phyloP scores from a whole-genome alignment of 1,284 basidiomycete species.

The Rhodotorula sp. region DNA sequence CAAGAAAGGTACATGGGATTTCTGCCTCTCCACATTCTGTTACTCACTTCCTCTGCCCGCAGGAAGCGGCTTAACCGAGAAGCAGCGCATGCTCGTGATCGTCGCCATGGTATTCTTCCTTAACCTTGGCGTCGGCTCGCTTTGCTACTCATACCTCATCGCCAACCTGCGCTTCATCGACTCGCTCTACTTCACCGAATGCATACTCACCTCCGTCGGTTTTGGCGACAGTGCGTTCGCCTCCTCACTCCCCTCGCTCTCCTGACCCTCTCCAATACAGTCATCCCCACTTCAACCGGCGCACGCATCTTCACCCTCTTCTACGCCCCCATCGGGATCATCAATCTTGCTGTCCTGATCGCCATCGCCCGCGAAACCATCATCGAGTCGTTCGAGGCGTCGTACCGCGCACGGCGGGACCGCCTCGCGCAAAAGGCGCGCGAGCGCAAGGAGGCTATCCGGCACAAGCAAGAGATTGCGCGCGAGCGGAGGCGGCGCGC shows the following conservation, averaged over 20 bases:
- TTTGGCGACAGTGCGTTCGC: conserved; percentile 68
- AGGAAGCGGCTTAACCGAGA: conserved; percentile 77
- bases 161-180: conserved; percentile 58
- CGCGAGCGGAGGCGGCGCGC: conserved; percentile 12
- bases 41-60: background rate
- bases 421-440: conserved; percentile 20
- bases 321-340: conserved; percentile 49
- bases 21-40: background rate
- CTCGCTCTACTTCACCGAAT: conserved; percentile 51
- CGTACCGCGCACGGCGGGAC: conserved; percentile 56
- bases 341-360: conserved; percentile 61
- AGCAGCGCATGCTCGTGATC: conserved; percentile 74
- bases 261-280: conserved; percentile 53
- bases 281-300: conserved; percentile 43
- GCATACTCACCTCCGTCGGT: conserved; percentile 73
- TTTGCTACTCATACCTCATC: conserved; percentile 64
- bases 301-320: conserved; percentile 50
- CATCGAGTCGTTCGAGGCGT: conserved; percentile 58
- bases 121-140: conserved; percentile 64
- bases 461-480: background rate
- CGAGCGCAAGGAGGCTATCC: conserved; percentile 23
- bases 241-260: conserved; percentile 53
- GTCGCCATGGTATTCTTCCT: conserved; percentile 71
- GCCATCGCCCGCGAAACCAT: conserved; percentile 69
- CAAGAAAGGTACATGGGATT: conserved; percentile 61